Evolutionary conservation across 2,329 filamentous ascomycete species (phyloP), one percentile per base, ranked within the genome.

Genomic region (Penicillium sp.): DNA sequence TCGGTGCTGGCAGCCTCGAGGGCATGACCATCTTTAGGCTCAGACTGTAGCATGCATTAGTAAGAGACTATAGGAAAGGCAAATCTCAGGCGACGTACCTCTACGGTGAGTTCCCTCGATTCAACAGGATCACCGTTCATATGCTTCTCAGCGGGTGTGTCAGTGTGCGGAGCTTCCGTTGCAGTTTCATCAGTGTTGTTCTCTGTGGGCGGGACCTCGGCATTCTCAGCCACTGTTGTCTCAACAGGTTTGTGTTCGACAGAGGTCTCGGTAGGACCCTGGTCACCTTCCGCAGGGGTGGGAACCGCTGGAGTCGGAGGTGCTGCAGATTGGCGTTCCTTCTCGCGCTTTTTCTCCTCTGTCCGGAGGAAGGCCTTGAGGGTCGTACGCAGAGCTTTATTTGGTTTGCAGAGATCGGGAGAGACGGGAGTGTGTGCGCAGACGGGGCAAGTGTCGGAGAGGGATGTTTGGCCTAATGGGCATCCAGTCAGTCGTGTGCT

Each of bases 391-490:
- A 97, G 77, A 25, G 87, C 84, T 68, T 95, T 96, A 70, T 95
- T 89, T 1, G 89, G 83, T 54, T 87, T 90, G 76, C 91, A 95
- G 58, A 93, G 86, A 52, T 89, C 88, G 41, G 86, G 81, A 25
- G 89, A 89, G 51, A 98, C 81, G 0, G 93, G 93, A 20, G 84
- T 87, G 68, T 98, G 93, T 56, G 91, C 88, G 80, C 93, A 98
- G 51, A 95, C 87, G 2, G 93, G 92, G 64, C 93, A 98, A 39
- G 86, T 86, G 9, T 86, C 81, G 10, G 87, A 83, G 8, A 95
- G 77, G 24, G 83, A 84, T 6, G 82, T 77, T 70, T 95, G 89
- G 69, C 89, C 84, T 92, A 58, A 18, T 40, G 27, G 18, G 42
- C 29, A 29, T 9, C 27, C 31, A 31, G 38, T 24, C 29, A 23